Evolutionary conservation across 2,329 filamentous ascomycete genomes (phyloP).

Genomic region (Colletotrichum tropicicola): DNA sequence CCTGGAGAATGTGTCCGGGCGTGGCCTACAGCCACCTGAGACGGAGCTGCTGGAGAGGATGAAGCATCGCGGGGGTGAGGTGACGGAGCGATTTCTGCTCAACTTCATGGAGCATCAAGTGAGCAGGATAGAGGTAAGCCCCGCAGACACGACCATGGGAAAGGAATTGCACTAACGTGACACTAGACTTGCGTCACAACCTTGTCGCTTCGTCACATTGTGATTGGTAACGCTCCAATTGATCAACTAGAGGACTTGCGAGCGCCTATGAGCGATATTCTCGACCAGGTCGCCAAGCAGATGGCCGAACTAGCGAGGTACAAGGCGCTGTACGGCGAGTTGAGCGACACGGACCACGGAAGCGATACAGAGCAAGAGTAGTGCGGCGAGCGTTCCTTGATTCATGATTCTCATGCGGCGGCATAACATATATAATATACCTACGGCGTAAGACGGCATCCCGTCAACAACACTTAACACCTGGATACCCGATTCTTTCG

Average conservation of each 20-base stretch:
- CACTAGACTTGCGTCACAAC: conserved; percentile 81
- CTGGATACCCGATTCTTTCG: conserved; percentile 29
- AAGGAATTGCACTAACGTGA: conserved; percentile 34
- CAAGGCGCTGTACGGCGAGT: conserved; percentile 60
- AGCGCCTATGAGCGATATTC: conserved; percentile 78
- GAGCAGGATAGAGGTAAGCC: conserved; percentile 88
- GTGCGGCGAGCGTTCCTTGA: conserved; percentile 18
- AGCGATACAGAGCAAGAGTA: conserved; percentile 44
- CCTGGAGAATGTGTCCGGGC: conserved; percentile 75
- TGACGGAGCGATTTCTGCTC: conserved; percentile 87
- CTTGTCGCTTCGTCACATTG: conserved; percentile 80
- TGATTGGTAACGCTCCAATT: conserved; percentile 72
- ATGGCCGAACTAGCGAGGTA: conserved; percentile 71
- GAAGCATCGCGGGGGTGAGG: conserved; percentile 76
- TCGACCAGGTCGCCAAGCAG: conserved; percentile 68
- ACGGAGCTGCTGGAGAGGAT: conserved; percentile 80
- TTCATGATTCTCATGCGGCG: conserved; percentile 27
- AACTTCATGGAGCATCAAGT: conserved; percentile 96
- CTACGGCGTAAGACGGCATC: conserved; percentile 25
- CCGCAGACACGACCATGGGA: too few species aligned
- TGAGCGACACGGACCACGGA: conserved; percentile 44
- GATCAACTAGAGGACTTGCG: conserved; percentile 76
- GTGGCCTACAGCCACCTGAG: conserved; percentile 79
- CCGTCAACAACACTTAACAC: conserved; percentile 21
- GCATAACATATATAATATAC: conserved; percentile 30